Base-by-base conservation (phyloP, 768 basidiomycete genomes). In the Trametes maxima region DNA sequence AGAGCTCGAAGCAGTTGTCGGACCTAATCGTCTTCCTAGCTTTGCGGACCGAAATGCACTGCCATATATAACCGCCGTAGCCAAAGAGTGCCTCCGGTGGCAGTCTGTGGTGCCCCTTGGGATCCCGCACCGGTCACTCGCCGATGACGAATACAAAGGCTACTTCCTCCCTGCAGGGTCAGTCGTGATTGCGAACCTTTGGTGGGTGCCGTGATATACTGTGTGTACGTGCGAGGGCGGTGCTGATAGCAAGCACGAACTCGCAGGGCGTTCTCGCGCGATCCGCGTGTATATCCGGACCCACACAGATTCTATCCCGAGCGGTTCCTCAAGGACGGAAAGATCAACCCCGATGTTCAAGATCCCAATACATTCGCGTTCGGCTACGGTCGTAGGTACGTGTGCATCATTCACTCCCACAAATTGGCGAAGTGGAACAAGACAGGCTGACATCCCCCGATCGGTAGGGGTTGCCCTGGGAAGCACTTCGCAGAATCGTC, bases 41-140 rank as follows among this genome's bases (percentile, higher is more conserved):
- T 59, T 68, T 19, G 67, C 59, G 19, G 71, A 72, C 22, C 60
- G 64, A 14, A 63, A 62, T 12, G 35, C 40, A n/a, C 64, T 73
- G 3, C 72, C 72, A 5, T 74, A 74, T 55, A 59, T 71, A 33
- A 54, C 59, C 21, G 68, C 68, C 1, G 42, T 73, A 11, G 48
- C 66, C 28, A 64, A 68, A 57, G 73, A 74, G 62, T 44, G 56
- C 13, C 42, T 71, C 21, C 60, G 72, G 8, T 74, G 71, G 71
- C 67, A 65, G 16, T 67, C 70, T 5, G 64, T 64, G 12, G 68
- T 59, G 10, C 63, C 51, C 0, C 45, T 57, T 11, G 55, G 54
- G 67, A 16, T 59, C 16, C 50, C 59, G 2, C 61, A 65, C 33
- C 44, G 61, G n/a, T 62, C 45, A 3, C 54, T 63, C 13, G 51